phyloP scores from a whole-genome alignment of 805 yeast genomes.

The Myxozyma sirexii region DNA sequence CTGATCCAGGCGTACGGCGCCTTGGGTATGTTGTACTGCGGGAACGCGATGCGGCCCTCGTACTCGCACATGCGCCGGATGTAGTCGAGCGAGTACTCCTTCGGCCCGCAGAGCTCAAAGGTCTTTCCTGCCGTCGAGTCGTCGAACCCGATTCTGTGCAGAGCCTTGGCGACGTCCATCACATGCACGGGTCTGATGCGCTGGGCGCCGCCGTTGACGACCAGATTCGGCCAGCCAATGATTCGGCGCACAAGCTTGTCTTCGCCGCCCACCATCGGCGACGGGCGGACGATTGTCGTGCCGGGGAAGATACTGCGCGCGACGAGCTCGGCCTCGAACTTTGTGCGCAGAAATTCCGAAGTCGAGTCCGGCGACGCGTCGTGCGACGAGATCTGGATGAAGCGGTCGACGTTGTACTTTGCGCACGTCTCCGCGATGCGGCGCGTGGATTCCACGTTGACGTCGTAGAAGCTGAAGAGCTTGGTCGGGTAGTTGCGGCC shows the following conservation, averaged over 20 bases:
- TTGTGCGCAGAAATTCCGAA: slow-evolving; percentile 75
- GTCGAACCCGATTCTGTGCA: slow-evolving; percentile 77
- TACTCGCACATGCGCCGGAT: slow-evolving; percentile 72
- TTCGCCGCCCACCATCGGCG: slow-evolving; percentile 75
- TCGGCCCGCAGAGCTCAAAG: slow-evolving; percentile 75
- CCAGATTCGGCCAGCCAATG: slow-evolving; percentile 62
- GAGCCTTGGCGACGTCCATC: slow-evolving; percentile 73
- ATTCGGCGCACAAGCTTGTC: slow-evolving; percentile 66
- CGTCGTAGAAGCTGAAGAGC: slow-evolving; percentile 72
- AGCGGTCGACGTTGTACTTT: slow-evolving; percentile 71
- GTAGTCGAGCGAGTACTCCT: slow-evolving; percentile 60
- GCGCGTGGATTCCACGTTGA: slow-evolving; percentile 75
- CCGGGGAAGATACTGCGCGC: slow-evolving; percentile 71
- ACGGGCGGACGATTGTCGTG: slow-evolving; percentile 83
- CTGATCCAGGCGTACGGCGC: slow-evolving; percentile 45
- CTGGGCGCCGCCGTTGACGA: slow-evolving; percentile 67
- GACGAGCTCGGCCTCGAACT: slow-evolving; percentile 66
- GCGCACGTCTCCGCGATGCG: slow-evolving; percentile 74
- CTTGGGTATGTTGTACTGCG: slow-evolving; percentile 48
- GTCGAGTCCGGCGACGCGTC: slow-evolving; percentile 70
- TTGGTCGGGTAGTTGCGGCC: slow-evolving; percentile 78
- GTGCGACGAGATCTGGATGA: slow-evolving; percentile 77
- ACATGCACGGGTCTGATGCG: slow-evolving; percentile 72
- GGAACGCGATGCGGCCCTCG: slow-evolving; percentile 52
- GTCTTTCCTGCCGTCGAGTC: slow-evolving; percentile 78